Percentiles rank a stretch among this genome's conserved stretches.
Conservation (phyloP, 2,329 filamentous ascomycete species). For the Coniella lustricola region DNA sequence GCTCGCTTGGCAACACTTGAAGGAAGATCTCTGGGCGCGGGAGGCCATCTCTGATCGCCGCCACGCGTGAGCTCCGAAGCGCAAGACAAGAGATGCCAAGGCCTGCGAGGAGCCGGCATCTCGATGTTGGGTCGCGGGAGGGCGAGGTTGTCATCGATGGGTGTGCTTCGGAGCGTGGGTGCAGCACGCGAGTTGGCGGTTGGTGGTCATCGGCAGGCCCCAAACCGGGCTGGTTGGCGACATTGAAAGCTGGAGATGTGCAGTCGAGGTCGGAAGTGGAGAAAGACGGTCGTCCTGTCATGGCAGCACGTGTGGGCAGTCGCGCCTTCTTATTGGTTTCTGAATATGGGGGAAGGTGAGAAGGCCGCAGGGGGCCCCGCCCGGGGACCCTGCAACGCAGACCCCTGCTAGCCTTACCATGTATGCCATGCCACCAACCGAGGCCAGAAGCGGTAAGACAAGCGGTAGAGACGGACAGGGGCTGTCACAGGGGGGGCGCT, state of each 20-base stretch:
- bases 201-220: no score
- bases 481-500: background rate
- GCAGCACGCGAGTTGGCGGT: no score
- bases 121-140: no score
- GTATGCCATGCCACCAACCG: background rate
- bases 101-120: no score
- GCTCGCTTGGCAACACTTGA: background rate
- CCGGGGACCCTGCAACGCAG: background rate
- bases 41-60: background rate
- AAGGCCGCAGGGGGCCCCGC: no score
- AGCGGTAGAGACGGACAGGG: background rate
- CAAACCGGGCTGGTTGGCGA: background rate
- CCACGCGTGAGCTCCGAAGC: background rate
- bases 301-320: slow-evolving; percentile 1
- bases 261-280: background rate
- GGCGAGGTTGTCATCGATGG: no score
- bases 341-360: slow-evolving; percentile 3
- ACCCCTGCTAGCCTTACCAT: background rate
- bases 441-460: background rate
- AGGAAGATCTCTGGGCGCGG: background rate
- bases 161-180: no score
- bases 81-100: no score
- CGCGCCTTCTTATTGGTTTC: background rate
- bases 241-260: background rate
- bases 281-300: slow-evolving; percentile 2